These are phyloP conservation scores for Flaveria robusta DNA, from an alignment of 129 eudicot genomes.

Conservation along the genomic window DNA sequence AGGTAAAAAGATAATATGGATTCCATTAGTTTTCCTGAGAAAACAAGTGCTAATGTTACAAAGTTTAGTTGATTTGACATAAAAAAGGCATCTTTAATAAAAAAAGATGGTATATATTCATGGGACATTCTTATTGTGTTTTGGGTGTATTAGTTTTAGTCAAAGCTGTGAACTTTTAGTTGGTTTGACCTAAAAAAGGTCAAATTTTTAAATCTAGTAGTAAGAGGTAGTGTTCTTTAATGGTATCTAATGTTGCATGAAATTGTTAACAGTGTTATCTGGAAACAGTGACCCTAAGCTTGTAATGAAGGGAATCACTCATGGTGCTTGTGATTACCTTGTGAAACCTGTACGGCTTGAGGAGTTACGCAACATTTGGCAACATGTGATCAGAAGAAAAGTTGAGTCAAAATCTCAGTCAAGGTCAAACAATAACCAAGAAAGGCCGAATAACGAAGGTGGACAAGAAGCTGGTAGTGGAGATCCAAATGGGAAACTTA, in stretches of 20 bases:
- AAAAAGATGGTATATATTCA: constrained; percentile 6
- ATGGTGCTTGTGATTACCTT: constrained; percentile 95
- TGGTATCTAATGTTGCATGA: constrained; percentile 26
- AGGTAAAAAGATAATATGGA: neutral
- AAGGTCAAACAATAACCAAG: constrained; percentile 50
- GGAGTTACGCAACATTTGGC: constrained; percentile 96
- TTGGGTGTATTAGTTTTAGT: neutral
- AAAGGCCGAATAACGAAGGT: constrained; percentile 50
- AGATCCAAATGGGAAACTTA: constrained; percentile 69
- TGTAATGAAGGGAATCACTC: constrained; percentile 94
- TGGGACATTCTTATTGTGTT: constrained; percentile 12
- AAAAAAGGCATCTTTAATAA: neutral
- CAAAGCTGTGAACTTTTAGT: neutral
- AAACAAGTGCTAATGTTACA: constrained; percentile 9
- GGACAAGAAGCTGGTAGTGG: constrained; percentile 54
- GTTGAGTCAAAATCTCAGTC: constrained; percentile 56
- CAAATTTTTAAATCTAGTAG: neutral
- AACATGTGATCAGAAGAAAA: constrained; percentile 81
- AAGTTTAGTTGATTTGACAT: constrained; percentile 16
- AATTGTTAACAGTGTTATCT: constrained; percentile 73
- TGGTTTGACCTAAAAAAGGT: constrained; percentile 19
- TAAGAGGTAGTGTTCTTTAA: neutral
- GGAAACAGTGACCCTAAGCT: constrained; percentile 91
- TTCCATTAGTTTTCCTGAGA: neutral
- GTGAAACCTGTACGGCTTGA: constrained; percentile 93